A percentile compares a stretch with the other conserved stretches of the same genome.
These are phyloP conservation scores for Pleoardoris graminearum DNA, from an alignment of 2,329 filamentous ascomycete species.

Conservation along the genomic window DNA sequence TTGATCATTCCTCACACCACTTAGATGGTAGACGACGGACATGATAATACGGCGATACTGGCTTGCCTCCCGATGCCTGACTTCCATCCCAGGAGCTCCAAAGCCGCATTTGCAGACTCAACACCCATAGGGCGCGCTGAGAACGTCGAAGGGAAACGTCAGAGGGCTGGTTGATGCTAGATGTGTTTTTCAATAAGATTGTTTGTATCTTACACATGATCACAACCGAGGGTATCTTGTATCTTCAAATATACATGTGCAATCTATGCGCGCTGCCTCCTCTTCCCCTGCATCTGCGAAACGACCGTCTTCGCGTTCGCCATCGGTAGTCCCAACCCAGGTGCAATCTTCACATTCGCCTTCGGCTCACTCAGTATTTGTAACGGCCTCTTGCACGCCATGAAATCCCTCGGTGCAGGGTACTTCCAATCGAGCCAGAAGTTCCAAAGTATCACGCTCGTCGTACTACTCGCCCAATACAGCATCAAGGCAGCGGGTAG, in stretches of 20 bases:
- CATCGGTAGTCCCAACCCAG: constrained; percentile 1
- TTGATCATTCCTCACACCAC: no score
- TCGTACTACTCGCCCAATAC: constrained; percentile 46
- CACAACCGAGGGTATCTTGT: neutral
- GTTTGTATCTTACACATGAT: neutral
- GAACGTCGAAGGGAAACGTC: no score
- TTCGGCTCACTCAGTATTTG: constrained; percentile 21
- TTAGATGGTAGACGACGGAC: no score
- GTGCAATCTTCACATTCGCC: neutral
- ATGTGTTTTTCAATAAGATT: no score
- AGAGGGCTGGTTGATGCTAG: no score
- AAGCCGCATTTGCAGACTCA: no score
- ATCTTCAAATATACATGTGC: neutral
- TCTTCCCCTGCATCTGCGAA: neutral
- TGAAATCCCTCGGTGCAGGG: constrained; percentile 28
- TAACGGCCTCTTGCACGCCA: constrained; percentile 34
- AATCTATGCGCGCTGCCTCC: neutral
- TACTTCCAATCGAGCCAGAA: constrained; percentile 37
- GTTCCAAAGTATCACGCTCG: constrained; percentile 41
- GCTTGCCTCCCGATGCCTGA: no score
- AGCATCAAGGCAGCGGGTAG: constrained; percentile 48
- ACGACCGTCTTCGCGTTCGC: neutral
- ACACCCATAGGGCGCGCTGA: no score
- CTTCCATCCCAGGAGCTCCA: no score
- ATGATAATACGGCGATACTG: no score